phyloP scores from a whole-genome alignment of 371 early-diverging fungal species.

The Dipsacomyces acuminosporus region DNA sequence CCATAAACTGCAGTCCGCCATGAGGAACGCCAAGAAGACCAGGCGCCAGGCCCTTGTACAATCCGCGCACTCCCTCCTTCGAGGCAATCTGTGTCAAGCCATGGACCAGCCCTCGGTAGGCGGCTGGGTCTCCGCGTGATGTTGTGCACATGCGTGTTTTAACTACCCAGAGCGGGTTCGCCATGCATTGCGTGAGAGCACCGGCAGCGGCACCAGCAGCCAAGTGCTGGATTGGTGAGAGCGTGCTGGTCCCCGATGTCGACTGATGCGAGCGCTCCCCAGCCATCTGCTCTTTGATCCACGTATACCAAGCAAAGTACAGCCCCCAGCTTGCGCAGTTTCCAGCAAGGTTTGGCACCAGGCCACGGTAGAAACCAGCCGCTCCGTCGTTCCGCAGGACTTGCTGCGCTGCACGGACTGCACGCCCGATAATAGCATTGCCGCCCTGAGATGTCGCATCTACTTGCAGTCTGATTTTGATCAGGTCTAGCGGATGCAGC shows the following conservation, averaged over 20 bases:
- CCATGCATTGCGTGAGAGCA: conserved; percentile 71
- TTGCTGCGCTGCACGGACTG: conserved; percentile 56
- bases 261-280: conserved; percentile 55
- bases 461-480: conserved; percentile 91
- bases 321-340: conserved; percentile 92
- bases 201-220: conserved; percentile 72
- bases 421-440: conserved; percentile 59
- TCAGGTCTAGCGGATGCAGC: conserved; percentile 87
- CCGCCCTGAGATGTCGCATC: conserved; percentile 15
- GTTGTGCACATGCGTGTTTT: conserved; percentile 92
- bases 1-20: conserved; percentile 95
- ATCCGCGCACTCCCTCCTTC: conserved; percentile 77
- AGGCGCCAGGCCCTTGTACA: conserved; percentile 85
- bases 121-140: conserved; percentile 55
- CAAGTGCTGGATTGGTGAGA: conserved; percentile 67
- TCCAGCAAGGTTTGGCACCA: conserved; percentile 86
- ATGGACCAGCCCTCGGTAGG: conserved; percentile 71
- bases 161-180: conserved; percentile 93
- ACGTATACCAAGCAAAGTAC: conserved; percentile 88
- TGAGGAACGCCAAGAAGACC: conserved; percentile 88
- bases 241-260: conserved; percentile 51
- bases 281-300: conserved; percentile 71
- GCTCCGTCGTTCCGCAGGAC: conserved; percentile 51
- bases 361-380: conserved; percentile 80
- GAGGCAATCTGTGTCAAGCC: conserved; percentile 59